Base-by-base conservation (phyloP, 2,329 filamentous ascomycete species). In the Aspergillus intermedius region DNA sequence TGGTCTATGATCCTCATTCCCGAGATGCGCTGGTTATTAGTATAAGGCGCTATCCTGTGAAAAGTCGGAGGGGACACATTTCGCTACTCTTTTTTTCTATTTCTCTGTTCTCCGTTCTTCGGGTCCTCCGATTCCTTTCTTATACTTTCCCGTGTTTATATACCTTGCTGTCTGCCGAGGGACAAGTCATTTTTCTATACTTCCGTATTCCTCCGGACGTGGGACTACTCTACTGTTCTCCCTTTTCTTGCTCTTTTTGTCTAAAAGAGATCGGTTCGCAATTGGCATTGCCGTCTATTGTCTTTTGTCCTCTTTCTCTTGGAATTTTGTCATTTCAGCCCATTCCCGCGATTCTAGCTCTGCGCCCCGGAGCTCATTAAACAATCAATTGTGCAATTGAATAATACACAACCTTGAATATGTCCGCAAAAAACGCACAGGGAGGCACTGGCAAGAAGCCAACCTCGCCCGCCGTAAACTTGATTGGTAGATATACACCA, bases 401-500 rank as follows among this genome's bases (percentile, higher is more conserved):
- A 43, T 8, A 43, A 19, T 25, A 15, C 23, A 28, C 23, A 40
- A 9, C 10, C 8, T 40, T 21, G n/a, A 40, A 25, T 52, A 84
- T 85, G 81, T 79, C 80, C 50, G 78, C 81, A 50, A 83, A 82
- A 64, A 77, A 69, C 55, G 74, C 70, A 52, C 74, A 77, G 61
- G 77, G 77, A 46, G 73, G 76, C 9, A 4, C 34, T 35, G 13
- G 15, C 17, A 91, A 87, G 76, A 82, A 86, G 76, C 86, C 88
- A 61, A 82, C 91, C 51, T 90, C 90, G 48, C 87, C 84, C 54
- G 91, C 91, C 41, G 91, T 88, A 43, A 96, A 96, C 72, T 74
- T 97, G 62, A 91, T 96, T 63, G 89, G 89, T 93, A 77, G 62
- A 79, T 64, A 34, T 42, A 48, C 42, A 46, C 25, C 8, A 19